phyloP scores from a whole-genome alignment of 331 rosid species.

The Cydonia oblonga region DNA sequence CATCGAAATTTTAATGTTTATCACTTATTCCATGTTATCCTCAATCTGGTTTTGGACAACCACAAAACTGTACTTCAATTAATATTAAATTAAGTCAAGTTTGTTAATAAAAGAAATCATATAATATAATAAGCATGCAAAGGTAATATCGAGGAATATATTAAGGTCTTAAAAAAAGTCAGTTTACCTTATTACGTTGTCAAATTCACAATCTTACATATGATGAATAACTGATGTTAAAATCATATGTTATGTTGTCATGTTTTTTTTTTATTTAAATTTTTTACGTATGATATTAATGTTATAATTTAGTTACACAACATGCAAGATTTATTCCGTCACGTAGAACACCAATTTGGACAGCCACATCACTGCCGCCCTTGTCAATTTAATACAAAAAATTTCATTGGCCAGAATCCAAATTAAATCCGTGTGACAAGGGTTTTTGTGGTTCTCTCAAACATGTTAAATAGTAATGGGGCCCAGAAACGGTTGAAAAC shows the following conservation, averaged over 20 bases:
- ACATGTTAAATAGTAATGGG: not conserved
- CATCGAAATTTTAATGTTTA: not conserved
- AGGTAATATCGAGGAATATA: too few species aligned
- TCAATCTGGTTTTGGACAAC: not conserved
- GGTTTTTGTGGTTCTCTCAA: not conserved
- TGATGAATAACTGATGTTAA: too few species aligned
- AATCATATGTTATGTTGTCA: not conserved
- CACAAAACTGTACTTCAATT: not conserved
- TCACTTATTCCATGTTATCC: not conserved
- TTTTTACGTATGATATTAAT: not conserved
- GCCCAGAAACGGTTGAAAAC: not conserved
- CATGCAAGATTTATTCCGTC: not conserved
- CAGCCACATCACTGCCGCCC: not conserved
- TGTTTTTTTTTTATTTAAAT: not conserved
- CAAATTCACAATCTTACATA: not conserved
- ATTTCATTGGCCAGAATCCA: not conserved
- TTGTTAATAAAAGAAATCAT: not conserved
- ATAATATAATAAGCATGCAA: not conserved
- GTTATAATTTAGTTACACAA: not conserved
- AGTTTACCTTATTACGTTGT: too few species aligned
- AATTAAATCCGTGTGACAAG: too few species aligned
- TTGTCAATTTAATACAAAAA: not conserved
- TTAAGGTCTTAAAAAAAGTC: too few species aligned
- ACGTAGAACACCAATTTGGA: not conserved
- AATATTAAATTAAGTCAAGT: not conserved